These are phyloP conservation scores for Millerago galiae DNA, from an alignment of 805 yeast genomes.

Conservation along the genomic window DNA sequence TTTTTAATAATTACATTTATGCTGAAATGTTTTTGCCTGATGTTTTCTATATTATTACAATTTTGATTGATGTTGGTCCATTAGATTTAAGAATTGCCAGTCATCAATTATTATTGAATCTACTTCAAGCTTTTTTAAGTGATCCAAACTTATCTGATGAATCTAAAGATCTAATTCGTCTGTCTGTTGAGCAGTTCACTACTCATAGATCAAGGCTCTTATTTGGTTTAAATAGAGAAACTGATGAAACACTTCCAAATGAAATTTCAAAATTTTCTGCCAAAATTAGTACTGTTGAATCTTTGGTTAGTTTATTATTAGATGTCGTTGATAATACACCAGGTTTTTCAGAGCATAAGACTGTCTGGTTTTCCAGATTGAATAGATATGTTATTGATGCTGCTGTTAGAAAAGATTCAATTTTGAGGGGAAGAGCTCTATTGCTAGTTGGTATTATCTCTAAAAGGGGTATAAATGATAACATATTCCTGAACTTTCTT, in stretches of 20 bases:
- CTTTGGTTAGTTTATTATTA: conserved; percentile 49
- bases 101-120: conserved; percentile 56
- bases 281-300: conserved; percentile 43
- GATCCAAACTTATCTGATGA: conserved; percentile 43
- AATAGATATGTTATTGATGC: conserved; percentile 55
- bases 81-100: conserved; percentile 51
- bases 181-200: conserved; percentile 34
- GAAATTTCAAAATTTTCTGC: conserved; percentile 32
- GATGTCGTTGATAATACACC: conserved; percentile 46
- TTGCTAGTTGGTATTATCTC: conserved; percentile 66
- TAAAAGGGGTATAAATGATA: conserved; percentile 55
- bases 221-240: conserved; percentile 61
- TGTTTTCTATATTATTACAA: conserved; percentile 57
- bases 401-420: conserved; percentile 48
- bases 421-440: conserved; percentile 61
- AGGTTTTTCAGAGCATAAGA: conserved; percentile 37
- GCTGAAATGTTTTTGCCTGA: conserved; percentile 68
- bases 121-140: conserved; percentile 61
- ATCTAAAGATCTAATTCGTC: conserved; percentile 36
- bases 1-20: conserved; percentile 61
- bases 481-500: conserved; percentile 34
- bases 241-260: conserved; percentile 29
- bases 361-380: conserved; percentile 62
- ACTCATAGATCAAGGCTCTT: conserved; percentile 64
- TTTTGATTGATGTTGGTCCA: conserved; percentile 47